Evolutionary conservation across 2,329 filamentous ascomycete species (phyloP).

Genomic region (Aspergillus floridensis): DNA sequence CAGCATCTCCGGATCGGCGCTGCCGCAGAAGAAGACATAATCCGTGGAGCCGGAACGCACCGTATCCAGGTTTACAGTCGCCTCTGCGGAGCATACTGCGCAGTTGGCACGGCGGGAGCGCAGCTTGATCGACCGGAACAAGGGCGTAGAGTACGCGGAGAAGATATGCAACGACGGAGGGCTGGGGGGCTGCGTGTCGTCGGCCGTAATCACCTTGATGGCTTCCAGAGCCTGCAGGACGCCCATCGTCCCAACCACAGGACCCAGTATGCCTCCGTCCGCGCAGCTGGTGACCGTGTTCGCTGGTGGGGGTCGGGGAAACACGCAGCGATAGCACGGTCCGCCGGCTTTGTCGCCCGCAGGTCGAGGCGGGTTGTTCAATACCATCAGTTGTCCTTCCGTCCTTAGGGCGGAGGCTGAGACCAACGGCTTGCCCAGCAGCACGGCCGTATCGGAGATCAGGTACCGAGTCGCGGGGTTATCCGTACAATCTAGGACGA

Average conservation of each 20-base stretch:
- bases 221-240: slow-evolving; percentile 87
- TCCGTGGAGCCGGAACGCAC: slow-evolving; percentile 68
- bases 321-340: slow-evolving; percentile 92
- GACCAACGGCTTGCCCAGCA: slow-evolving; percentile 74
- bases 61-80: slow-evolving; percentile 61
- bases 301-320: slow-evolving; percentile 80
- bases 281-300: slow-evolving; percentile 82
- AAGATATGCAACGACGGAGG: slow-evolving; percentile 43
- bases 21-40: slow-evolving; percentile 83
- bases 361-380: slow-evolving; percentile 73
- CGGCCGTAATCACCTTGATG: slow-evolving; percentile 70
- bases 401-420: slow-evolving; percentile 86
- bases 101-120: slow-evolving; percentile 68
- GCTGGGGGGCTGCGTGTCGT: slow-evolving; percentile 18
- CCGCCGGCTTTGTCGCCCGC: slow-evolving; percentile 61
- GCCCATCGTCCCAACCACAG: slow-evolving; percentile 91
- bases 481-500: slow-evolving; percentile 93
- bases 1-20: slow-evolving; percentile 53
- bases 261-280: slow-evolving; percentile 88
- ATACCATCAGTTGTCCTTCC: slow-evolving; percentile 83
- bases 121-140: slow-evolving; percentile 74
- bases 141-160: slow-evolving; percentile 42
- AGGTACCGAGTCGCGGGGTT: slow-evolving; percentile 88
- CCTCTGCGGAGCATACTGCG: slow-evolving; percentile 67
- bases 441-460: slow-evolving; percentile 83